Evolutionary conservation across 2,329 filamentous ascomycete species (phyloP).

Genomic region (Monosporascus cannonballus): DNA sequence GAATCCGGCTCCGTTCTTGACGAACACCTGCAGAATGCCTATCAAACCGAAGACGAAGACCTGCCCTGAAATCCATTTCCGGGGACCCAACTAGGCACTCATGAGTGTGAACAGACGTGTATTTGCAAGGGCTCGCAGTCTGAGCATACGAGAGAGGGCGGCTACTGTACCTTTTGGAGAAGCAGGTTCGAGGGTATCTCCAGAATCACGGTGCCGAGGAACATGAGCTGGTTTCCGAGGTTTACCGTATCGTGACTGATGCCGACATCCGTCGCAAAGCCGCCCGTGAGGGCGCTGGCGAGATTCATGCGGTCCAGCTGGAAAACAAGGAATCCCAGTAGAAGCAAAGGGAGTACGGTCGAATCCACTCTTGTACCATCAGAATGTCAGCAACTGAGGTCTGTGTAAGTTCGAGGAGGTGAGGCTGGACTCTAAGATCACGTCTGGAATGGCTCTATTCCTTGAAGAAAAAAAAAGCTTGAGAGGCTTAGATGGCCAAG

Average conservation of each 20-base stretch:
- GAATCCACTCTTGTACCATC: slow-evolving; percentile 33
- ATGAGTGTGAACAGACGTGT: no score
- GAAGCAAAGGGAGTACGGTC: slow-evolving; percentile 41
- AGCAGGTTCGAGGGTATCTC: slow-evolving; percentile 48
- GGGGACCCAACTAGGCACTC: slow-evolving; percentile 31
- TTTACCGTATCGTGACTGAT: slow-evolving; percentile 43
- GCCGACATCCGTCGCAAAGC: slow-evolving; percentile 36
- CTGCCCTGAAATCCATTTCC: slow-evolving; percentile 43
- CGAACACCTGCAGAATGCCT: slow-evolving; percentile 37
- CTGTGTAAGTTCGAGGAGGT: no score
- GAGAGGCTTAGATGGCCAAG: no score
- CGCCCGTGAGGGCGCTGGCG: slow-evolving; percentile 43
- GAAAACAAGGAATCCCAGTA: slow-evolving; percentile 43
- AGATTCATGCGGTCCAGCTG: slow-evolving; percentile 49
- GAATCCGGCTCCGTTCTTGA: slow-evolving; percentile 35
- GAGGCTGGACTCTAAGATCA: no score
- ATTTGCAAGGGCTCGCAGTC: no score
- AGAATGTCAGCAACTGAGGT: no score
- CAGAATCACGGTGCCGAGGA: slow-evolving; percentile 41
- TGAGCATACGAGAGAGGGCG: no score
- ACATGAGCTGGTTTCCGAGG: slow-evolving; percentile 48
- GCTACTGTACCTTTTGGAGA: slow-evolving; percentile 13
- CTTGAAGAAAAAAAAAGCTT: no score
- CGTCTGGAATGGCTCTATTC: no score
- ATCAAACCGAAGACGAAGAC: slow-evolving; percentile 42